Evolutionary conservation across 139 green algal genomes (phyloP).

Genomic region (Choricystis sp.): DNA sequence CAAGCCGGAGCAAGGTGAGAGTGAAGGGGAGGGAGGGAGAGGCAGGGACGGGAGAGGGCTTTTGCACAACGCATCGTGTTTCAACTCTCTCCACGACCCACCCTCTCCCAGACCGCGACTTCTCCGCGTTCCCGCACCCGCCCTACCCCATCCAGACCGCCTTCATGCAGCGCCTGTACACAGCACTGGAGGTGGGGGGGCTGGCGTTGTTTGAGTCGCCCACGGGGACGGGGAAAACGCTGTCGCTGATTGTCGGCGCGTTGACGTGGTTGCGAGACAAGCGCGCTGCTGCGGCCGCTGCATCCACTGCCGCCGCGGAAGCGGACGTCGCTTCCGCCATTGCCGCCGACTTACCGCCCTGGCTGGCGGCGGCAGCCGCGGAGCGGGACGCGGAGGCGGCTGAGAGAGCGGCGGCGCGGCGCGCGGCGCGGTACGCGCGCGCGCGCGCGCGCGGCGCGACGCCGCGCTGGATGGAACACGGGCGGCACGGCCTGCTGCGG

Average conservation of each 20-base stretch:
- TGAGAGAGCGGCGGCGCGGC: not conserved
- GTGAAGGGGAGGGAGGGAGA: no score
- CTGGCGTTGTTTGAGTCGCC: slow-evolving; percentile 82
- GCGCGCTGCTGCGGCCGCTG: slow-evolving; percentile 2
- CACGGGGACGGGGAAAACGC: slow-evolving; percentile 87
- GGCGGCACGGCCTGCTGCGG: not conserved
- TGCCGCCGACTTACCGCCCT: not conserved
- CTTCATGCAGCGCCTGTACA: slow-evolving; percentile 72
- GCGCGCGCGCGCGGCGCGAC: no score
- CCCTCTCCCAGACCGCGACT: slow-evolving; percentile 15
- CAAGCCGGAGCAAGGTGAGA: no score
- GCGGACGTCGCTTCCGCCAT: not conserved
- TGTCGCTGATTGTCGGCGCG: slow-evolving; percentile 74
- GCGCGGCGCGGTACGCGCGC: no score
- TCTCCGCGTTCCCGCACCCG: slow-evolving; percentile 61
- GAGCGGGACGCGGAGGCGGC: not conserved
- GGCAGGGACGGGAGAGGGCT: no score
- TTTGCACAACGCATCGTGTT: no score
- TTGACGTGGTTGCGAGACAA: slow-evolving; percentile 63
- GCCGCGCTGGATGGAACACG: not conserved
- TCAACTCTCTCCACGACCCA: no score
- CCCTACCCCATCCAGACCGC: slow-evolving; percentile 74
- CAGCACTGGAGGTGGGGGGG: slow-evolving; percentile 26
- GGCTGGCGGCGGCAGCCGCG: not conserved
- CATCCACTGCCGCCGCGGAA: not conserved